Base-by-base conservation (phyloP, 768 basidiomycete genomes). In the Leucocoprinus leucothites region DNA sequence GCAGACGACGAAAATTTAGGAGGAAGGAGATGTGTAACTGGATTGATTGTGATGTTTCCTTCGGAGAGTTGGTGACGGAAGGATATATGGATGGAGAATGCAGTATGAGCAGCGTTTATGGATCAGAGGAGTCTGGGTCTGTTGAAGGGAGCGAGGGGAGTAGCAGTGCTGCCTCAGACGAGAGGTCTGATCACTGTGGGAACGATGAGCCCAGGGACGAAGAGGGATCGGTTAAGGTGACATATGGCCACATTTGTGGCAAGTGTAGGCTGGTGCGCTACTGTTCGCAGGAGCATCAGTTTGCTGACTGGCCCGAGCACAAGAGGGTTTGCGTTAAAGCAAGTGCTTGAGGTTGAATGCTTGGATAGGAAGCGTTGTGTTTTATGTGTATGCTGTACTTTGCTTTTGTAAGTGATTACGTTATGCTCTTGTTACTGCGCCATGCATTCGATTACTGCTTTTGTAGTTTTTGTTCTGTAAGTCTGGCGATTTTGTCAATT, bases 231-330 rank as follows among this genome's bases (percentile, higher is more conserved):
- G 53, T 67, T 46, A 74, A 63, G 68, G 63, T 65, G 56, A 59
- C 51, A 13, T 44, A 62, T 7, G 86, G 86, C 25, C 82, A 85
- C 63, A 74, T 82, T 25, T 90, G 88, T 67, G 87, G 88, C 70
- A 86, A 86, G 67, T 90, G 88, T 72, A 84, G 82, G 66, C 74
- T 90, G 50, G 87, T 90, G 62, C 86, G 82, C 69, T 90, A 90
- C 61, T 90, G 88, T 63, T 87, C 85, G 44, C 71, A 80, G 13
- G 84, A 87, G 61, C 87, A 89, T 64, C 88, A 90, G 71, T 78
- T 74, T 65, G 81, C 80, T 64, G 88, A 90, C 59, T 90, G 88
- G 88, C 82, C 85, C 21, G 88, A 90, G 67, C 88, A 90, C 68
- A 76, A 80, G 56, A 74, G 87, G 55, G 85, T 89, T 51, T 90